Percentiles rank a stretch among this genome's conserved stretches.
phyloP scores from a whole-genome alignment of 2,329 filamentous ascomycete species.

The Tolypocladium cylindrosporum region DNA sequence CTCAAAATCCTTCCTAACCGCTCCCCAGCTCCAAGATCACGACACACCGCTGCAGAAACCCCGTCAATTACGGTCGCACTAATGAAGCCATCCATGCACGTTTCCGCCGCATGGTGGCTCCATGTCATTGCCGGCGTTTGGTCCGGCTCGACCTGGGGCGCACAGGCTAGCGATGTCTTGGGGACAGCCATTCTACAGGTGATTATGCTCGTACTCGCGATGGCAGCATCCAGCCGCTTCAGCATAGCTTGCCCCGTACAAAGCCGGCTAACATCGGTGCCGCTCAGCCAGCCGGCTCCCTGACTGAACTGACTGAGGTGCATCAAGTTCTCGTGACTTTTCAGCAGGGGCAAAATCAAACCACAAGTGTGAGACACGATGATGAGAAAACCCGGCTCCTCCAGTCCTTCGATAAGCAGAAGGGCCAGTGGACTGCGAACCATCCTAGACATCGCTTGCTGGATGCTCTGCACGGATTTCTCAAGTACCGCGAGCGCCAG shows the following conservation, averaged over 20 bases:
- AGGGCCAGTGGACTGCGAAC: conserved; percentile 21
- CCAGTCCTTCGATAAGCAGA: conserved; percentile 14
- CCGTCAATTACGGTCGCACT: not conserved
- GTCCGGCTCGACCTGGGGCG: too few relatives aligned
- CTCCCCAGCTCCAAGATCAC: not conserved
- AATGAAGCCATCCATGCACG: not conserved
- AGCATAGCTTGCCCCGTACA: not conserved
- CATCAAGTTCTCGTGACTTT: conserved; percentile 17
- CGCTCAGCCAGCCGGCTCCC: not conserved
- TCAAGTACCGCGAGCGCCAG: conserved; percentile 22
- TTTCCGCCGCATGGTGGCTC: not conserved
- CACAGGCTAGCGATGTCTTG: not conserved
- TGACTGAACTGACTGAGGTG: conserved; percentile 9
- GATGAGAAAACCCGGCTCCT: conserved; percentile 20
- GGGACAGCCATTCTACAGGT: not conserved
- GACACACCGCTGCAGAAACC: not conserved
- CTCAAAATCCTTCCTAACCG: not conserved
- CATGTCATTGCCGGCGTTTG: not conserved
- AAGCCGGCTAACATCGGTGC: not conserved
- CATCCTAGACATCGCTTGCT: conserved; percentile 29
- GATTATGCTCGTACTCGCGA: not conserved
- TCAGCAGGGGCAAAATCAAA: conserved; percentile 10
- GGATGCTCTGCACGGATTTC: conserved; percentile 27
- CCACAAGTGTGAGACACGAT: conserved; percentile 14
- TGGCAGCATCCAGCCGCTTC: not conserved